Evolutionary conservation across 1,139 yeast species (phyloP).

Genomic region (Sugiyamaella neomexicana): DNA sequence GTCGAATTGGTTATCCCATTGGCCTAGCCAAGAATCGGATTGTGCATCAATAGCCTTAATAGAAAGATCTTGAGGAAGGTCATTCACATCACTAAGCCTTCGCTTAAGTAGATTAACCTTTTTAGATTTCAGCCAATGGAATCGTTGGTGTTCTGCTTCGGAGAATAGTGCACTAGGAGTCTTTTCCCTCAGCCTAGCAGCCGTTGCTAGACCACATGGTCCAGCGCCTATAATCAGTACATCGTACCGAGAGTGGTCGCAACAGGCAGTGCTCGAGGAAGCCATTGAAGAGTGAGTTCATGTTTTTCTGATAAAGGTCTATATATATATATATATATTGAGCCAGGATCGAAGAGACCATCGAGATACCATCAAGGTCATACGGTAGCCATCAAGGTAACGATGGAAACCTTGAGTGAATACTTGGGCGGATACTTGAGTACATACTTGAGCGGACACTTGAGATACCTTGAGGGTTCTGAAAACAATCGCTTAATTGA

Average conservation of each 20-base stretch:
- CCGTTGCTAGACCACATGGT: conserved; percentile 27
- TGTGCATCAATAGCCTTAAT: conserved; percentile 23
- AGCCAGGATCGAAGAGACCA: no score
- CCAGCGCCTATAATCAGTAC: conserved; percentile 26
- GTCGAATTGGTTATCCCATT: conserved; percentile 50
- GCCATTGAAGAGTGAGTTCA: not conserved
- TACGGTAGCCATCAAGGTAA: not conserved
- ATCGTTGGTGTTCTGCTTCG: conserved; percentile 27
- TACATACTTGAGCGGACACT: no score
- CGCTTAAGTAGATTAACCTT: conserved; percentile 17
- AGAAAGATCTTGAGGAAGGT: conserved; percentile 10
- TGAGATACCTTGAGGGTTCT: not conserved
- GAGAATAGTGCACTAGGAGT: conserved; percentile 27
- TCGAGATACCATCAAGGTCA: not conserved
- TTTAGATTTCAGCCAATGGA: conserved; percentile 26
- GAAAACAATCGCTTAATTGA: not conserved
- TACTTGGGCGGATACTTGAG: no score
- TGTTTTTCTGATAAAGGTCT: not conserved
- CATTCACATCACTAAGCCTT: conserved; percentile 11
- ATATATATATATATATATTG: not conserved
- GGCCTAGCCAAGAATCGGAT: conserved; percentile 39
- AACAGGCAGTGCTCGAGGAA: not conserved
- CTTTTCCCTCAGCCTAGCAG: conserved; percentile 23
- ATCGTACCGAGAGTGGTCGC: conserved; percentile 13
- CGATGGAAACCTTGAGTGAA: no score